phyloP scores from a whole-genome alignment of 2,329 filamentous ascomycete genomes.

The Fusarium odoratissimum region DNA sequence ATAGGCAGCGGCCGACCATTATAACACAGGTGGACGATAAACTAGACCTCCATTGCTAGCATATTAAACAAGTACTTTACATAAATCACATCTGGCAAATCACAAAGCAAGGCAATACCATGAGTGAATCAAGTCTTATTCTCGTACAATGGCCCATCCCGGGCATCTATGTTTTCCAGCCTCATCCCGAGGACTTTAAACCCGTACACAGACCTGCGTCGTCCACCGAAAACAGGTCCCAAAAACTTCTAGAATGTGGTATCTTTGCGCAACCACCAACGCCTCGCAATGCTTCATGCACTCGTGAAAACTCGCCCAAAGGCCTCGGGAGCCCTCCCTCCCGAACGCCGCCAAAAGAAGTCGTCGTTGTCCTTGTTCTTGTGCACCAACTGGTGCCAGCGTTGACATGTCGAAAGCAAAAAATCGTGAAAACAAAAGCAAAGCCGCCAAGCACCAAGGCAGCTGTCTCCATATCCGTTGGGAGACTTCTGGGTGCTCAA shows the following conservation, averaged over 20 bases:
- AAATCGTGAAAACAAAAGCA: not conserved
- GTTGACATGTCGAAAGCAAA: slow-evolving; percentile 1
- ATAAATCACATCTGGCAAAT: not conserved
- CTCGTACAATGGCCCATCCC: not conserved
- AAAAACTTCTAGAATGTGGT: slow-evolving; percentile 29
- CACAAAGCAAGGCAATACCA: not conserved
- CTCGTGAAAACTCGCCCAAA: slow-evolving; percentile 23
- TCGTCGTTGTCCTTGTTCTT: not conserved
- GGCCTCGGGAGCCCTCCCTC: slow-evolving; percentile 12
- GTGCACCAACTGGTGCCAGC: not conserved
- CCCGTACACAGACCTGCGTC: slow-evolving; percentile 17
- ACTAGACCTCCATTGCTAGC: too few relatives aligned
- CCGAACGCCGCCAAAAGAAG: slow-evolving; percentile 19
- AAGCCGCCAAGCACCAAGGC: slow-evolving; percentile 13
- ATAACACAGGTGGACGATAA: too few relatives aligned
- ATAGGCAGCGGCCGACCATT: too few relatives aligned
- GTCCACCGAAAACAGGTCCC: slow-evolving; percentile 25
- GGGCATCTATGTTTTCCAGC: slow-evolving; percentile 15
- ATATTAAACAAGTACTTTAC: not conserved
- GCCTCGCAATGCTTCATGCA: slow-evolving; percentile 33
- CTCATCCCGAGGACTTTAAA: slow-evolving; percentile 27
- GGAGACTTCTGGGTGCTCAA: slow-evolving; percentile 18
- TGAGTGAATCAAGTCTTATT: slow-evolving; percentile 2
- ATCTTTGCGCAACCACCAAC: slow-evolving; percentile 39
- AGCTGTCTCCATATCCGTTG: not conserved